Evolutionary conservation across 306 rosid genomes (phyloP), one percentile per base, ranked within the genome.

Genomic region (Gastrolobium bilobum): DNA sequence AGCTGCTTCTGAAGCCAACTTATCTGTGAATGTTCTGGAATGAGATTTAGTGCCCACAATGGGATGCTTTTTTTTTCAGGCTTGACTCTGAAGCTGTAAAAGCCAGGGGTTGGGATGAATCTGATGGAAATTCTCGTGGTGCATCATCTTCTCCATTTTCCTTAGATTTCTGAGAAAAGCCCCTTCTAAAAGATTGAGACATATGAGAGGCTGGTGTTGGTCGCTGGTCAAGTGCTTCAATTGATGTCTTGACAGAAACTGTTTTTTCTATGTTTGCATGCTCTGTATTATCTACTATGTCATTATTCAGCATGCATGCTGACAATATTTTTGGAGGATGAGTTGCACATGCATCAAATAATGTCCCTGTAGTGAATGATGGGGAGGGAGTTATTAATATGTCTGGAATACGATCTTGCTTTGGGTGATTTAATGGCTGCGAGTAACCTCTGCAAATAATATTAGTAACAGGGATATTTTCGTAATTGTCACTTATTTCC

Each of bases 361-460:
- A 58, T 66, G 35, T 34, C 75, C 20, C 64, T 51, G 43, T n/a
- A 68, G 82, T 4, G 7, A 65, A 71, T 64, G 71, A 30, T 4
- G 80, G 42, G 31, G 79, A 11, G 3, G 80, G 43, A 34, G 72
- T 33, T 75, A 53, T n/a, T n/a, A 71, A 68, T 44, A 13, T 37
- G 57, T 76, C 64, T 3, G 64, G 50, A 54, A 61, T 35, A 15
- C 67, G 20, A 0, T 79, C 86, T 61, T 76, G 82, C 54, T 69
- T 86, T 6, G 37, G 57, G 35, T 1, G 59, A 67, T 71, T 85
- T 90, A 92, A 93, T 71, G 94, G 95, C 71, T 84, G 26, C 26
- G 26, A 20, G 26, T 20, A 20, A 20, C 26, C 26, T 20, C 26
- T 20, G 26, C 26, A 20, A 20, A 20, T 20, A n/a, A n/a, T n/a